phyloP scores from a whole-genome alignment of 257 asterid genomes.

The Solanum piurae region DNA sequence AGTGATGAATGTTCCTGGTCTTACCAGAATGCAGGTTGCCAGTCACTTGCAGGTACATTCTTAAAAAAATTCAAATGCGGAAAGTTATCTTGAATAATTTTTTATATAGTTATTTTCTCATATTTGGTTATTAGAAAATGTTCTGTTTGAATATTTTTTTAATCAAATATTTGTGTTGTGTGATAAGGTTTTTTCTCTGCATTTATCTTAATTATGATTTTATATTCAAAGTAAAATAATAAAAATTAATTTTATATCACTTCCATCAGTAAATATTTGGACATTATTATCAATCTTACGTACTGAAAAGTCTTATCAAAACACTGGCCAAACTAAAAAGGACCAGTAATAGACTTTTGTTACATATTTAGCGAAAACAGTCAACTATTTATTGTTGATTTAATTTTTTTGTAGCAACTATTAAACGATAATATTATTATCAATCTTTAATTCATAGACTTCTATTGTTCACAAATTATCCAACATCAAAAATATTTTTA shows the following conservation, averaged over 20 bases:
- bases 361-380: background rate
- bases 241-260: background rate
- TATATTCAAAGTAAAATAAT: background rate
- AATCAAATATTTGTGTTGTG: background rate
- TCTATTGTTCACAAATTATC: background rate
- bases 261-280: background rate
- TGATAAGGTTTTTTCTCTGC: background rate
- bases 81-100: background rate
- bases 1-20: conserved; percentile 18
- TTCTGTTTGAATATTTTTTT: background rate
- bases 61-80: background rate
- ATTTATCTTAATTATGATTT: background rate
- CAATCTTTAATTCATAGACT: background rate
- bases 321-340: background rate
- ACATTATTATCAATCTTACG: background rate
- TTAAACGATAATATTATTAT: background rate
- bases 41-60: conserved; percentile 26
- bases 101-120: background rate
- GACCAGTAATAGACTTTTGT: background rate
- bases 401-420: background rate
- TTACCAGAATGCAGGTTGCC: conserved; percentile 27
- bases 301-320: background rate
- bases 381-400: background rate
- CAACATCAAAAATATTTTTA: background rate
- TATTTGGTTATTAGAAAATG: background rate